Base-by-base conservation (phyloP, 2,329 filamentous ascomycete species). In the Fusarium coffeatum region DNA sequence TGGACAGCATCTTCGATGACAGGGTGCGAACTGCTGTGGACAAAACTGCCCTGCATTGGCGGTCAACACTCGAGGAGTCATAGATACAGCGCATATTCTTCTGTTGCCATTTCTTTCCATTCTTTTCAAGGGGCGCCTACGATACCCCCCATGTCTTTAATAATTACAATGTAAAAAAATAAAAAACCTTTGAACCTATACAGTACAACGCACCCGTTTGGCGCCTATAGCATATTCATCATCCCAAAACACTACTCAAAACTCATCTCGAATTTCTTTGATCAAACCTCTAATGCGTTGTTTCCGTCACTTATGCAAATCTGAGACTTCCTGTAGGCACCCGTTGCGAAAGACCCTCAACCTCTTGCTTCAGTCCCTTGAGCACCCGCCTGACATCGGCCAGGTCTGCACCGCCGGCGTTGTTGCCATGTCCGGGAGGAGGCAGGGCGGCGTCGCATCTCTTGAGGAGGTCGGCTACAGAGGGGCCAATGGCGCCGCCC, bases 391-490 rank as follows among this genome's bases (percentile, higher is more conserved):
- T 73, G 34, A 86, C 72, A 43, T 85, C 83, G 20, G 79, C 78
- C 25, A 84, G 73, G 54, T 85, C 84, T 34, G 80, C 74, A 30
- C 84, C 84, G 13, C 84, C 84, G 7, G 79, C 77, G 71, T 86
- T 86, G 57, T 71, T 74, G 22, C 80, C 78, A 65, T 83, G 75
- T 27, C 81, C 76, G 16, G 80, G 69, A 55, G 79, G 78, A 53
- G 81, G 79, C 30, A 85, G 73, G 27, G 82, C 82, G 28, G 78
- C 77, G 64, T 88, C 86, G 64, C 86, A 87, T 51, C 84, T 79
- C 46, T 77, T 79, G 43, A 89, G 79, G 40, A 89, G 77, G 30
- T 88, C 86, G 23, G 80, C 79, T 27, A 87, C 81, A 74, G 84
- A 84, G 6, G 75, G 75, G 9, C 81, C 78, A 25, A 85, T 80